A percentile compares a stretch with the other conserved stretches of the same genome.
These are phyloP conservation scores for Diaporthe nobilis DNA, from an alignment of 2,329 filamentous ascomycete genomes.

Conservation along the genomic window DNA sequence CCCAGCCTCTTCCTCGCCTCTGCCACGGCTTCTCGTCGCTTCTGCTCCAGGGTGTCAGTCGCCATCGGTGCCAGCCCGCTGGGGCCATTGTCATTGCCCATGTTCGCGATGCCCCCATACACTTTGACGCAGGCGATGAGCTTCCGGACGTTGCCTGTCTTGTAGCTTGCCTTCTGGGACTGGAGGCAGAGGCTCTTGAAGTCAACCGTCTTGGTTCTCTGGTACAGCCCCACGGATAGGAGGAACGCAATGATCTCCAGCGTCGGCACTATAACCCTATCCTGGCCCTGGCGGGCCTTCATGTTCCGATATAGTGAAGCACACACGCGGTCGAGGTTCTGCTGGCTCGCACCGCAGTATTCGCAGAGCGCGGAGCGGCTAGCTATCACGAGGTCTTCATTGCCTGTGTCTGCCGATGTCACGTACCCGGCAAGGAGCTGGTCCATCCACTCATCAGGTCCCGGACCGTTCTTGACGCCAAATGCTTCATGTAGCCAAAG, in stretches of 20 bases:
- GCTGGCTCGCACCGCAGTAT: constrained; percentile 61
- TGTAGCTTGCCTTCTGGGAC: constrained; percentile 85
- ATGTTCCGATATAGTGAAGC: constrained; percentile 69
- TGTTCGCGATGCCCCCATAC: constrained; percentile 77
- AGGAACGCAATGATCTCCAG: constrained; percentile 85
- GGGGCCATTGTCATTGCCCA: constrained; percentile 42
- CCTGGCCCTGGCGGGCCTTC: constrained; percentile 67
- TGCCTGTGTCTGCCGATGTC: constrained; percentile 82
- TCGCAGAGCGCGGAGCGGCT: constrained; percentile 75
- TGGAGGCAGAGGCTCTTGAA: constrained; percentile 75
- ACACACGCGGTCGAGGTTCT: constrained; percentile 61
- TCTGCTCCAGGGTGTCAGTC: constrained; percentile 44
- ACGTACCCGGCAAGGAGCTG: constrained; percentile 76
- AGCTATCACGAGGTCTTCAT: constrained; percentile 80
- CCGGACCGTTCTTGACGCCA: constrained; percentile 51
- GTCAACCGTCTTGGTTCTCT: constrained; percentile 55
- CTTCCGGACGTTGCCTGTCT: constrained; percentile 85
- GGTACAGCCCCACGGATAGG: constrained; percentile 72
- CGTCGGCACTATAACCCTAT: constrained; percentile 81
- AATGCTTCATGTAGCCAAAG: constrained; percentile 56
- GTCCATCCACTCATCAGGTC: constrained; percentile 58
- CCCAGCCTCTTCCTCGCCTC: constrained; percentile 77
- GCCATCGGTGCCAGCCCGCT: constrained; percentile 40
- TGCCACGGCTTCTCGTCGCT: constrained; percentile 61
- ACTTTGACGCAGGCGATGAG: constrained; percentile 84